Base-by-base conservation (phyloP, 2,329 filamentous ascomycete genomes). In the Chalaropsis thielavioides region DNA sequence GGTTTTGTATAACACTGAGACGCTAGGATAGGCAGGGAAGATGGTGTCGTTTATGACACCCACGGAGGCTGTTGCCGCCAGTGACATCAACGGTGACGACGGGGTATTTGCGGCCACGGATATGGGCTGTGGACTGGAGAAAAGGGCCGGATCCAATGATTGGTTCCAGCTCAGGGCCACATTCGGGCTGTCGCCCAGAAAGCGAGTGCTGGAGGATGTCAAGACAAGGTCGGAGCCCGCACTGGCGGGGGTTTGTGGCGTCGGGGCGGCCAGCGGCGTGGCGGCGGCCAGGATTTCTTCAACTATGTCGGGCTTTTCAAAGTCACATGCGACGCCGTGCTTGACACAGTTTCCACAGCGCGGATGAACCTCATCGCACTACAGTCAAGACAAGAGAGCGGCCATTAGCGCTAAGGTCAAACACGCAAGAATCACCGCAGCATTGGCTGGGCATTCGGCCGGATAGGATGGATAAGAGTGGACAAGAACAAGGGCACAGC, bases 351-450 rank as follows among this genome's bases (percentile, higher is more conserved):
- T 86, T 67, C 83, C 81, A 71, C 84, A 87, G 66, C 80, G 75
- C 8, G 84, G 84, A 70, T 86, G 84, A 11, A 83, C 75, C 73
- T 87, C 84, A 71, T 87, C 84, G 74, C 84, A 87, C 82, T 84
- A 68, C 11, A 69, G 22, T 62, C 17, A 35, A 41, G 40, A 54
- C 54, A 63, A 46, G 11, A 65, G 22, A 61, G 51, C 6, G 49
- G 24, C 6, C 8, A 62, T 43, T 54, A 41, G 27, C 35, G 27
- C 3, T 7, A 38, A 35, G 27, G 27, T 19, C 40, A 41, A 15
- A 27, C 7, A n/a, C 19, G 17, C 35, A 38, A 8, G 8, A 8
- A 38, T n/a, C n/a, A n/a, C n/a, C n/a, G 35, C 35, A 38, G 35
- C 35, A 38, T 8, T 38, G 35, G 35, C 35, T 4, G 35, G 35